Conservation (phyloP, 73 alveolate species). For the Symbiodinium natans region DNA sequence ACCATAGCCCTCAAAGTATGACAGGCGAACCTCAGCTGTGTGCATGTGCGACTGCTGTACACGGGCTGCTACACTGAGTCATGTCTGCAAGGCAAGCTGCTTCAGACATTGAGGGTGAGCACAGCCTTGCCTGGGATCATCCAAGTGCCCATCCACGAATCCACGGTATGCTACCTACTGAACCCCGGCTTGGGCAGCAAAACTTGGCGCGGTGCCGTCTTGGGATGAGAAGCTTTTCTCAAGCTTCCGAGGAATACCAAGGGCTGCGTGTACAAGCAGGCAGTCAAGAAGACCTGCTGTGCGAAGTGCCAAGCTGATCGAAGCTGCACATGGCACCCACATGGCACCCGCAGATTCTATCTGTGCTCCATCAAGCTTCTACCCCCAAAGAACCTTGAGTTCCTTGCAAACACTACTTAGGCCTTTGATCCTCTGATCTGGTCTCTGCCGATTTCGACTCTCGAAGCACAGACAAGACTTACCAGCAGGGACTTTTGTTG, state of each 20-base stretch:
- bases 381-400: too few species aligned
- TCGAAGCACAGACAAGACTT: too few species aligned
- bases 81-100: not conserved
- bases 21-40: not conserved
- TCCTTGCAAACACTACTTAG: too few species aligned
- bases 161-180: not conserved
- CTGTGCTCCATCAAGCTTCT: too few species aligned
- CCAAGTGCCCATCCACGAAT: not conserved
- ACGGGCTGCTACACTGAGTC: not conserved
- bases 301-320: too few species aligned
- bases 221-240: not conserved
- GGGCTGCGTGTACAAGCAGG: not conserved
- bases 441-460: too few species aligned
- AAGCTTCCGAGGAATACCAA: not conserved
- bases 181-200: too few species aligned
- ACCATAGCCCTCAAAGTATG: constrained; percentile 76
- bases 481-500: too few species aligned
- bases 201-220: not conserved
- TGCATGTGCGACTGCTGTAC: not conserved
- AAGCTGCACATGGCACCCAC: too few species aligned
- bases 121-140: not conserved
- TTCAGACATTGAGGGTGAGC: not conserved
- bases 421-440: too few species aligned
- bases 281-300: not conserved
- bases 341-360: too few species aligned